Evolutionary conservation across 306 rosid species (phyloP).

Genomic region (Castanospermum australe): DNA sequence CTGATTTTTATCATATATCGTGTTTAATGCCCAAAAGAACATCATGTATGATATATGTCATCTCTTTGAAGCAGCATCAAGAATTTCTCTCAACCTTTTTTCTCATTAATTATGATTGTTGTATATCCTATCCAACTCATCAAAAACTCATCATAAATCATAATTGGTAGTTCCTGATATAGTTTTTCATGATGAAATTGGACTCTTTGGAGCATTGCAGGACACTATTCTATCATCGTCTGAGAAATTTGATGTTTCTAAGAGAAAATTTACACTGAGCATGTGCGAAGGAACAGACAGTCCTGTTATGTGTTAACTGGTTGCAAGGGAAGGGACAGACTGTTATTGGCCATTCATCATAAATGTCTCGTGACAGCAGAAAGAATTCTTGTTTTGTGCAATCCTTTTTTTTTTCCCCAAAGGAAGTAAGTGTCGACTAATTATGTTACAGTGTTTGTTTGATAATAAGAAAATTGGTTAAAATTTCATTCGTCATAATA

Average conservation of each 20-base stretch:
- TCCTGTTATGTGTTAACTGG: not conserved
- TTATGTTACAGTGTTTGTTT: not conserved
- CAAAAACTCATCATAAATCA: not conserved
- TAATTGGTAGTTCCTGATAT: not conserved
- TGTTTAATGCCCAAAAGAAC: not conserved
- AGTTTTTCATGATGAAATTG: not conserved
- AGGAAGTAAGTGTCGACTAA: not conserved
- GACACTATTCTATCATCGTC: constrained; percentile 50
- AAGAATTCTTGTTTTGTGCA: not conserved
- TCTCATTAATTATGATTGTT: not conserved
- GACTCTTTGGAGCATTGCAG: constrained; percentile 27
- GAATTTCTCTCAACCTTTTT: not conserved
- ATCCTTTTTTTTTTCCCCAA: not conserved
- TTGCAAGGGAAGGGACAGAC: not conserved
- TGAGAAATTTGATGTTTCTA: constrained; percentile 22
- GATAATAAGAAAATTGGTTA: not conserved
- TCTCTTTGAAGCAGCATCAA: not conserved
- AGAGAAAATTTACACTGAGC: constrained; percentile 23
- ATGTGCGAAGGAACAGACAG: not conserved
- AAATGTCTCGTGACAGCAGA: not conserved
- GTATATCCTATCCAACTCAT: not conserved
- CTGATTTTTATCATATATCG: not conserved
- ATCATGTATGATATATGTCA: not conserved
- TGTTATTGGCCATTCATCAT: not conserved
- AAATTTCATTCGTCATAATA: not conserved